These are phyloP conservation scores for Gracilaria domingensis DNA, from an alignment of 23 red algal genomes.

Conservation along the genomic window DNA sequence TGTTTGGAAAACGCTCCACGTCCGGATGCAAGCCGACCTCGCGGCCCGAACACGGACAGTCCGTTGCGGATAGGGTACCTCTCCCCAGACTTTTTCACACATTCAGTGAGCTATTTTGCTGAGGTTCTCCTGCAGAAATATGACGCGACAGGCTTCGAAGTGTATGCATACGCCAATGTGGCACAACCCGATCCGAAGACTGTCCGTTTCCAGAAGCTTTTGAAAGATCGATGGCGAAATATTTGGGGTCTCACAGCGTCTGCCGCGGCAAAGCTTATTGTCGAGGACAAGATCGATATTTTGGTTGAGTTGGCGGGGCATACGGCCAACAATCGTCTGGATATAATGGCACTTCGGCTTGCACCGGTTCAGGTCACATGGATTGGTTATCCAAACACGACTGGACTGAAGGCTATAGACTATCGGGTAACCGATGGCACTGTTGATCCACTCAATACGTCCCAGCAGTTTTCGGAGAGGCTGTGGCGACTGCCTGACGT, in stretches of 20 bases:
- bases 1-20: conserved; percentile 45
- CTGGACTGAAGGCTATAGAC: conserved; percentile 73
- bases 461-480: conserved; percentile 81
- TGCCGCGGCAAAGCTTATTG: conserved; percentile 56
- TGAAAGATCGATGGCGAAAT: conserved; percentile 65
- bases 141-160: conserved; percentile 56
- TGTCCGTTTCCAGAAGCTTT: conserved; percentile 47
- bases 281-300: conserved; percentile 85
- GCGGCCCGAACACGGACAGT: conserved; percentile 35
- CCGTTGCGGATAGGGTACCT: conserved; percentile 79
- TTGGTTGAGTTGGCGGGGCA: conserved; percentile 81
- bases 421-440: conserved; percentile 81
- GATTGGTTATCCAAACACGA: conserved; percentile 95
- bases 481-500: conserved; percentile 81
- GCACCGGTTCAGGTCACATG: conserved; percentile 87
- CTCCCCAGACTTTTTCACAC: conserved; percentile 90
- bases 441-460: conserved; percentile 74
- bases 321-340: conserved; percentile 85
- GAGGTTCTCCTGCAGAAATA: conserved; percentile 76
- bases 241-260: conserved; percentile 59
- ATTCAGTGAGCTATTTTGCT: conserved; percentile 88
- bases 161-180: conserved; percentile 89
- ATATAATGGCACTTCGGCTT: conserved; percentile 80
- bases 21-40: conserved; percentile 23
- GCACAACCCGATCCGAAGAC: conserved; percentile 81